phyloP scores from a whole-genome alignment of 1,284 basidiomycete species.

The Cutaneotrichosporon cutaneum region DNA sequence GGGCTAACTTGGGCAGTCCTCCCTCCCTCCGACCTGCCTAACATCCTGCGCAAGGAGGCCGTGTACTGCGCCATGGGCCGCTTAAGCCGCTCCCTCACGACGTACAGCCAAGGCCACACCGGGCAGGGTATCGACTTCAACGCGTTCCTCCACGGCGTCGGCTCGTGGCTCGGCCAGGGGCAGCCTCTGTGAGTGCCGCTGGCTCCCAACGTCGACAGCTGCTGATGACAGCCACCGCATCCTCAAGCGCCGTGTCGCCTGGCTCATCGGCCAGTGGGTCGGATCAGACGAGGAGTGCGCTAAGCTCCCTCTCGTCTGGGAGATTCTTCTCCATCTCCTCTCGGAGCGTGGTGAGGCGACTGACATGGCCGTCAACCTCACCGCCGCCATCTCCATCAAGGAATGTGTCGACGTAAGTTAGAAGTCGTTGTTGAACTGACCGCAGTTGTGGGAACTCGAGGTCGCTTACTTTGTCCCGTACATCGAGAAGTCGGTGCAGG shows the following conservation, averaged over 20 bases:
- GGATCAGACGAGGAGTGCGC: constrained; percentile 62
- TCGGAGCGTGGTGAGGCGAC: constrained; percentile 66
- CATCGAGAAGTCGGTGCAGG: constrained; percentile 44
- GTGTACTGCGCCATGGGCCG: constrained; percentile 84
- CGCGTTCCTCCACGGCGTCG: constrained; percentile 34
- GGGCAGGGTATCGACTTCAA: constrained; percentile 41
- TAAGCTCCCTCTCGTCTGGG: constrained; percentile 69
- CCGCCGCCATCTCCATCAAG: constrained; percentile 69
- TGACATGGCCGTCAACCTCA: constrained; percentile 77
- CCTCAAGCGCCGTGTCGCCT: constrained; percentile 82
- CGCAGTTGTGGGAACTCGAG: constrained; percentile 47
- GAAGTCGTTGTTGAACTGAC: neutral
- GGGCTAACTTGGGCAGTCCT: constrained; percentile 28
- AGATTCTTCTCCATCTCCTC: constrained; percentile 71
- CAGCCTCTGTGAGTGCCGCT: constrained; percentile 37
- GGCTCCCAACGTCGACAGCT: neutral
- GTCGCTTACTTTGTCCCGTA: constrained; percentile 48
- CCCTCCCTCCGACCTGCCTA: constrained; percentile 59
- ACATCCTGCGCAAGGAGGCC: constrained; percentile 76
- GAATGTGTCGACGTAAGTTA: constrained; percentile 75
- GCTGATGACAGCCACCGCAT: constrained; percentile 67
- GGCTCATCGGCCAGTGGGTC: constrained; percentile 83
- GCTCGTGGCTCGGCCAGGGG: constrained; percentile 41
- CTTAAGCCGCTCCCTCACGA: constrained; percentile 64
- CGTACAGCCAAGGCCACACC: constrained; percentile 24